Base-by-base conservation (phyloP, 2,329 filamentous ascomycete genomes). In the Alternaria ventricosa region DNA sequence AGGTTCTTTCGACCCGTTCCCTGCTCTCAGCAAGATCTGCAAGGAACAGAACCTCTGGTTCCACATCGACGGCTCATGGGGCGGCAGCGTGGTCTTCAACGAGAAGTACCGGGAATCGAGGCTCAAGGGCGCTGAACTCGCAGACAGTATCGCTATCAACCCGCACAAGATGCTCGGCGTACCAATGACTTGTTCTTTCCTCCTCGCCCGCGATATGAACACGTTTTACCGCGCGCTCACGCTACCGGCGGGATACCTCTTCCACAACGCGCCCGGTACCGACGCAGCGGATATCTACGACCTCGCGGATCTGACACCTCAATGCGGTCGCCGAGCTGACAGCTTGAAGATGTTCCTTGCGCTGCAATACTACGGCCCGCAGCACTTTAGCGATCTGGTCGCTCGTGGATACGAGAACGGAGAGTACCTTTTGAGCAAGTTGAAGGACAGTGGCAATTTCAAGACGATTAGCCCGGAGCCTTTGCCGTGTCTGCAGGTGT, bases 141-240 rank as follows among this genome's bases (percentile, higher is more conserved):
- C 94, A 10, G 87, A 97, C 80, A 93, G 89, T 13, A 84, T 98
- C 43, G 93, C 94, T 2, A 87, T 97, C 58, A 98, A 97, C 80
- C 94, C 96, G 61, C 96, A 99, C 83, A 98, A 98, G 83, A 98
- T 98, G 96, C 87, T 98, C 76, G 93, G 93, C 62, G 92, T 93
- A 3, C 95, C 96, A 0, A 83, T 96, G 44, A 97, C 94, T 0
- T 98, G 94, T 82, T 94, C 91, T 0, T 97, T 97, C 82, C 86
- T 99, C 5, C 86, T 99, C 12, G 90, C 88, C 0, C 87, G 87
- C 2, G 94, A 98, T 77, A 81, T 96, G 75, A 84, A 86, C 60
- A 82, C 90, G 23, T 96, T 98, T 79, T 91, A 96, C 78, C 84
- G 82, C 50, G 94, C 94, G 12, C 97, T 97, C 81, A 97, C 92